Conservation (phyloP, 495 filamentous ascomycete genomes). For the Geoglossum glabrum region DNA sequence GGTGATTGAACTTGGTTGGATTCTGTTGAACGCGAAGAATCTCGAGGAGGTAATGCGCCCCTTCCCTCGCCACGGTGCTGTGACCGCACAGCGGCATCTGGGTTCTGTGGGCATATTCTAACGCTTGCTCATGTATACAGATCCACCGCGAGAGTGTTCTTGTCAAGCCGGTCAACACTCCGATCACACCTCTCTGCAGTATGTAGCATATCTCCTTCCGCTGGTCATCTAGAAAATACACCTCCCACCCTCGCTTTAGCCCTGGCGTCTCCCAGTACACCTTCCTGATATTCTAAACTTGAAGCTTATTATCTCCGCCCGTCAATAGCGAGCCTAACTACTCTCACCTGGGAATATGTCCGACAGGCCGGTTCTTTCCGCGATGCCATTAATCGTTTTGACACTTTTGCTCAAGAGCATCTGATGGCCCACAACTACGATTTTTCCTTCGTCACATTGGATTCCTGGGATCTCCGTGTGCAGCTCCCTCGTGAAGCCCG, state of each 20-base stretch:
- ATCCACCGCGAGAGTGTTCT: slow-evolving; percentile 86
- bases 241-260: background rate
- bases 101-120: background rate
- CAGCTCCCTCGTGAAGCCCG: slow-evolving; percentile 93
- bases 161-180: slow-evolving; percentile 94
- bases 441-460: slow-evolving; percentile 93
- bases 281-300: background rate
- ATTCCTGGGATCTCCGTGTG: slow-evolving; percentile 95
- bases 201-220: slow-evolving; percentile 27
- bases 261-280: background rate
- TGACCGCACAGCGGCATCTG: background rate
- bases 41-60: slow-evolving; percentile 58
- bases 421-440: slow-evolving; percentile 68
- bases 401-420: slow-evolving; percentile 77
- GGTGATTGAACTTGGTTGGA: slow-evolving; percentile 98
- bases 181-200: slow-evolving; percentile 97
- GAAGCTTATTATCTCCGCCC: slow-evolving; percentile 8
- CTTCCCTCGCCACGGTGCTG: background rate
- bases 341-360: slow-evolving; percentile 96
- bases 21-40: slow-evolving; percentile 73
- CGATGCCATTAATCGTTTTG: slow-evolving; percentile 88
- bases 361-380: slow-evolving; percentile 89
- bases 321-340: slow-evolving; percentile 73
- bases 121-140: slow-evolving; percentile 24
- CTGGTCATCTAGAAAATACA: background rate